Evolutionary conservation across 768 basidiomycete species (phyloP), one percentile per base, ranked within the genome.

Genomic region (Mrakia blollopis): DNA sequence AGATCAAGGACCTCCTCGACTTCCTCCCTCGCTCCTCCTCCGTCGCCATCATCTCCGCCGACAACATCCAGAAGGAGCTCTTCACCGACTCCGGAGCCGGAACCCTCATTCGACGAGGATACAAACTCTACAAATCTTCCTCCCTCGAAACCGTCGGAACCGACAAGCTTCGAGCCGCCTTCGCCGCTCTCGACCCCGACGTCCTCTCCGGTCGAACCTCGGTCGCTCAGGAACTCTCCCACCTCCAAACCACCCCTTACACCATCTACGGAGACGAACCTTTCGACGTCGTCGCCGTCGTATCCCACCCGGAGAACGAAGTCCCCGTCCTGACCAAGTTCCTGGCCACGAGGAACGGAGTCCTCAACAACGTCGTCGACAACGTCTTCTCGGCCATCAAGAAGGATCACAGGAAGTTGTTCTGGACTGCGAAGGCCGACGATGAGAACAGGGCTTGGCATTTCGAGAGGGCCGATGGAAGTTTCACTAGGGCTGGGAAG

Each of bases 231-330:
- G 90, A 95, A 50, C 88, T 99, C 81, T 89, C 88, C 82, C 88
- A 89, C 30, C 87, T 98, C 80, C 90, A 92, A 83, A 87, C 89
- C 79, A 88, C 89, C 0, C 92, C 94, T 0, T 95, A 91, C 87
- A 94, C 93, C 23, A 90, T 99, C 81, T 98, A 98, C 83, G 96
- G 94, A n/a, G 96, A 99, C 83, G 97, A 99, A 83, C 94, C 94
- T 13, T 88, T 98, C 78, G 96, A 99, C 81, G 93, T 92, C 52
- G 87, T 99, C 71, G 97, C 95, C 30, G 90, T 99, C 78, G 93
- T 99, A 52, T 90, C 92, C 8, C 93, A 93, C 83, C 96, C 97
- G 1, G 88, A 89, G 63, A 94, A 90, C 79, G 91, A 98, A 85
- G 86, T 88, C 5, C 93, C 97, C 9, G 91, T 99, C 52, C 88